These are phyloP conservation scores for Actinomucor elegans DNA, from an alignment of 371 early-diverging fungal species.

Conservation along the genomic window DNA sequence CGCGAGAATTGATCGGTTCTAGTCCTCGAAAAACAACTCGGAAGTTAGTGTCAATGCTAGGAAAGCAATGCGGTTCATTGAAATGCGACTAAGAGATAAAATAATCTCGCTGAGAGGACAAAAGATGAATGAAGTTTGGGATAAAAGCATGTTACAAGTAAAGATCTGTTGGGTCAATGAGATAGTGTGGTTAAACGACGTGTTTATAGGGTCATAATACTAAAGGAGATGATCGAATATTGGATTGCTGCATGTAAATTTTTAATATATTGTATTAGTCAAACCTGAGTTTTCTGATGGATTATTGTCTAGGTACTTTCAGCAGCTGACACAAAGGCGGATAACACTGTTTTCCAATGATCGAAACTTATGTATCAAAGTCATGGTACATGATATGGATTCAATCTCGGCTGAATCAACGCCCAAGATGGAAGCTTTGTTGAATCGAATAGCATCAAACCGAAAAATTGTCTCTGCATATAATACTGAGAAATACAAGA, in stretches of 20 bases:
- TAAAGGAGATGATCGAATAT: conserved; percentile 37
- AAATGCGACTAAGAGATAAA: conserved; percentile 15
- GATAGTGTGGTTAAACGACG: no score
- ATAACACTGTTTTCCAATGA: conserved; percentile 40
- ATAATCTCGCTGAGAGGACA: conserved; percentile 29
- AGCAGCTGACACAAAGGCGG: conserved; percentile 4
- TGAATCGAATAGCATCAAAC: conserved; percentile 4
- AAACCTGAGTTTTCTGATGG: no score
- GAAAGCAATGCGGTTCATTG: conserved; percentile 37
- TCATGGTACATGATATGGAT: conserved; percentile 41
- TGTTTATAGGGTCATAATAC: background rate
- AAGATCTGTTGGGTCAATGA: no score
- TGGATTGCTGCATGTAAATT: conserved; percentile 48
- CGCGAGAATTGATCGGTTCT: background rate
- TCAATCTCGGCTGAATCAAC: conserved; percentile 30
- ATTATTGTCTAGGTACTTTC: no score
- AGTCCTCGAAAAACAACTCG: background rate
- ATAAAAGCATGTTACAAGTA: conserved; percentile 8
- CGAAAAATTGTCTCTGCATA: background rate
- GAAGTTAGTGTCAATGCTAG: conserved; percentile 17
- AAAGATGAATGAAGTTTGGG: conserved; percentile 25
- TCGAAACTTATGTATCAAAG: conserved; percentile 44
- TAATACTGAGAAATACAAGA: background rate
- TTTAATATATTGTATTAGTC: background rate
- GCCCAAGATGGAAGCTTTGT: conserved; percentile 14